A percentile compares a stretch with the other conserved stretches of the same genome.
Conservation (phyloP, 2,329 filamentous ascomycete genomes). For the Achaetomium macrosporum region DNA sequence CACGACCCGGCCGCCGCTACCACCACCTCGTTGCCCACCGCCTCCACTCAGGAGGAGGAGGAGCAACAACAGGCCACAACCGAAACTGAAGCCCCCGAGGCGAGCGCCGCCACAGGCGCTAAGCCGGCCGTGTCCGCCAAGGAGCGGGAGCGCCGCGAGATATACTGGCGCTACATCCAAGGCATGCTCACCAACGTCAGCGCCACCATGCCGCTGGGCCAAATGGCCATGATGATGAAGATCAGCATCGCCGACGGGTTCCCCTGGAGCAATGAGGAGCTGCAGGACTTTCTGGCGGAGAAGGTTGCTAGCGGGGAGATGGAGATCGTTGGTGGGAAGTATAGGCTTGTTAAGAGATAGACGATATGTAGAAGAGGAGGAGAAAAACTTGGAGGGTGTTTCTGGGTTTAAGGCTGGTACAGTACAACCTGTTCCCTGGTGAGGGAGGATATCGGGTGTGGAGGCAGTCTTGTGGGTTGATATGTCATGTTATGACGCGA, state of each 20-base stretch:
- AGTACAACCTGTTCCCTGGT: no score
- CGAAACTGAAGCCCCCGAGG: conserved; percentile 19
- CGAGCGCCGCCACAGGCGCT: conserved; percentile 24
- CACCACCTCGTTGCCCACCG: conserved; percentile 14
- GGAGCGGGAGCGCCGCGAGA: conserved; percentile 50
- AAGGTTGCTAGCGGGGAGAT: conserved; percentile 70
- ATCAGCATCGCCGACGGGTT: conserved; percentile 87
- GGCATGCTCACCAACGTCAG: conserved; percentile 94
- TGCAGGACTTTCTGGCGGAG: conserved; percentile 70
- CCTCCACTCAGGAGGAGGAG: conserved; percentile 27
- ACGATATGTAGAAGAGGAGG: not conserved
- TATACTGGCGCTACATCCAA: conserved; percentile 89
- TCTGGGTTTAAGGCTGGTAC: not conserved
- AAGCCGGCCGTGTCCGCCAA: conserved; percentile 50
- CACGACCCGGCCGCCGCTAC: conserved; percentile 19
- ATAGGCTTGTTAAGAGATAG: conserved; percentile 57
- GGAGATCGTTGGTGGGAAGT: conserved; percentile 65
- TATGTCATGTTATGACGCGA: no score
- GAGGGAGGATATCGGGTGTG: no score
- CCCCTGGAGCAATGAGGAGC: conserved; percentile 81
- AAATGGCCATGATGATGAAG: conserved; percentile 92
- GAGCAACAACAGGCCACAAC: not conserved
- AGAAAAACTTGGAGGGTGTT: not conserved
- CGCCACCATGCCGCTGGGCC: conserved; percentile 67
- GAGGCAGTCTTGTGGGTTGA: no score